These are phyloP conservation scores for Ligustrum vulgare DNA, from an alignment of 257 asterid species.

Conservation along the genomic window DNA sequence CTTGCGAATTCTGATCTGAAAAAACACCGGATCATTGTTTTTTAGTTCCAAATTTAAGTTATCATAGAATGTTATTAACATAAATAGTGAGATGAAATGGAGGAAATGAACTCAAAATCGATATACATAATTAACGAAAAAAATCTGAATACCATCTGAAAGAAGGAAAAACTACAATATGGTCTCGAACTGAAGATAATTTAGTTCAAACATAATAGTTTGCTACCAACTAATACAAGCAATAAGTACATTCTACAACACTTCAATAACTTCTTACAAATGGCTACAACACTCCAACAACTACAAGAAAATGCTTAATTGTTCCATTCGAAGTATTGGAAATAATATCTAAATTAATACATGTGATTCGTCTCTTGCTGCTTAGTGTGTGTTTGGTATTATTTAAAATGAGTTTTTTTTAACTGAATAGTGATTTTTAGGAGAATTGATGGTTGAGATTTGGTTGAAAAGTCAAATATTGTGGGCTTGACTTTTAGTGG, in stretches of 20 bases:
- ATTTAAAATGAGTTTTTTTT: too few species aligned
- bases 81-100: background rate
- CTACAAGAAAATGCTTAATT: background rate
- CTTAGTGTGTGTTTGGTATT: too few species aligned
- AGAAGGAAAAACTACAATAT: background rate
- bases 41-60: background rate
- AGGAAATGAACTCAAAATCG: background rate
- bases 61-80: background rate
- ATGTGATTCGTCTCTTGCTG: background rate
- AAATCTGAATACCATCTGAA: background rate
- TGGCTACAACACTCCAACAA: background rate
- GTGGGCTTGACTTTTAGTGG: too few species aligned
- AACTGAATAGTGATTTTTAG: too few species aligned
- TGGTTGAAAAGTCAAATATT: too few species aligned
- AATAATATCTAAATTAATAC: background rate
- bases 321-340: background rate
- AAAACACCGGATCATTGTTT: conserved; percentile 10
- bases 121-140: background rate
- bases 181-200: background rate
- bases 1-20: conserved; percentile 55
- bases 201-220: background rate
- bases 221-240: background rate
- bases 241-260: background rate
- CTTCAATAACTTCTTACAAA: background rate
- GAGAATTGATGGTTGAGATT: too few species aligned